Base-by-base conservation (phyloP, 2,329 filamentous ascomycete species). In the Spiromastix sp. region DNA sequence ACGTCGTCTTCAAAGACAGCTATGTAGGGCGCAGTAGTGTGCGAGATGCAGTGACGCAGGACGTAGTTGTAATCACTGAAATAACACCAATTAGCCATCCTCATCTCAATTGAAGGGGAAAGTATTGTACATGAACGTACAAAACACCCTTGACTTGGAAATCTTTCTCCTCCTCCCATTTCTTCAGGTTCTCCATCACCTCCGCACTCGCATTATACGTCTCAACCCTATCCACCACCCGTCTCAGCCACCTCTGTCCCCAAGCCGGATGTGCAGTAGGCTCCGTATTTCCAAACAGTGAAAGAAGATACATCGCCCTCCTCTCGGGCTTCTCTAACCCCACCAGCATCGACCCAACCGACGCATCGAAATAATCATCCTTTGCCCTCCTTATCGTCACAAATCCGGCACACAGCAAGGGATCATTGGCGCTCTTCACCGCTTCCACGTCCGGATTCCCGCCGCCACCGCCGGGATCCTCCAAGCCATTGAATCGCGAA, bases 121-220 rank as follows among this genome's bases (percentile, higher is more conserved):
- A 12, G 29, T 11, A 13, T 26, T 15, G 12, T 17, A 18, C 11
- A n/a, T 11, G 6, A 9, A 46, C 51, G 39, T 38, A 55, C 49
- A 51, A 53, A 3, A 59, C 49, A 3, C 51, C 50, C 34, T 59
- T 59, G 29, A 51, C 48, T 32, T 52, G 48, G 29, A 45, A 54
- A 30, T 54, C 50, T 15, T 43, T 37, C 5, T 42, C 37, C 26
- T 37, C 32, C 39, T 56, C 49, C 35, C 47, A 38, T n/a, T 44
- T 34, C 25, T 40, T 36, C n/a, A 59, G 29, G 24, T 46, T 38
- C 5, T 42, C 25, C 5, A 52, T 34, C 20, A 48, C 39, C 4
- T 24, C 31, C 7, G 34, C 35, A 9, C 46, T 39, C 5, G 49
- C 42, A 38, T 51, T 45, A 28, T 52, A 53, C 4, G 38, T 36